phyloP scores from a whole-genome alignment of 768 basidiomycete species.

The Amylocystis lapponica region DNA sequence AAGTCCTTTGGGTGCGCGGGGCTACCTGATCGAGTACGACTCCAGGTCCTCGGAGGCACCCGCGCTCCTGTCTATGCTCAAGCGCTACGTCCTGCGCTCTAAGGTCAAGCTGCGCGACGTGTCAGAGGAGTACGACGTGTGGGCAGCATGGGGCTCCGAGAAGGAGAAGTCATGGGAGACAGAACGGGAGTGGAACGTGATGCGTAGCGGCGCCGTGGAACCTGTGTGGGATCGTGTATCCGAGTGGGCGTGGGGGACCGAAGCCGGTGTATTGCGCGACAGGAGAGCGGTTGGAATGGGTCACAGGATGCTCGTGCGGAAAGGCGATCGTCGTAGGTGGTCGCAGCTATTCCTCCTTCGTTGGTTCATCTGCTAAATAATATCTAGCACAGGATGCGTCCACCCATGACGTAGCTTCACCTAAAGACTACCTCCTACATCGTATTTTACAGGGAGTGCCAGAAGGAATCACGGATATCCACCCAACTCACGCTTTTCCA shows the following conservation, averaged over 20 bases:
- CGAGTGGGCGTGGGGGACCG: constrained; percentile 56
- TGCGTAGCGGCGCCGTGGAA: constrained; percentile 72
- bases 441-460: constrained; percentile 81
- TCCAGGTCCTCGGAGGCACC: constrained; percentile 51
- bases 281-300: constrained; percentile 78
- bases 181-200: constrained; percentile 44
- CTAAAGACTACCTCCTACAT: constrained; percentile 67
- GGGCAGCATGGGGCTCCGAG: constrained; percentile 70
- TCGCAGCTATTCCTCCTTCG: constrained; percentile 3
- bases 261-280: constrained; percentile 51
- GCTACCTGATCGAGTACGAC: constrained; percentile 73
- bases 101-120: constrained; percentile 82
- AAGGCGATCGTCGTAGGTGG: constrained; percentile 69
- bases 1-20: constrained; percentile 35
- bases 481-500: constrained; percentile 75
- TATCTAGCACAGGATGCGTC: constrained; percentile 45
- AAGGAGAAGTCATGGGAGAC: constrained; percentile 34
- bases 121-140: constrained; percentile 72
- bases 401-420: constrained; percentile 47
- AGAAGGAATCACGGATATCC: constrained; percentile 77
- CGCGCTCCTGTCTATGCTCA: constrained; percentile 64
- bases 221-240: constrained; percentile 54
- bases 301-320: constrained; percentile 57
- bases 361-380: constrained; percentile 2
- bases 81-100: constrained; percentile 80